These are phyloP conservation scores for Phytophthora cactorum DNA, from an alignment of 352 stramenopile species.

Conservation along the genomic window DNA sequence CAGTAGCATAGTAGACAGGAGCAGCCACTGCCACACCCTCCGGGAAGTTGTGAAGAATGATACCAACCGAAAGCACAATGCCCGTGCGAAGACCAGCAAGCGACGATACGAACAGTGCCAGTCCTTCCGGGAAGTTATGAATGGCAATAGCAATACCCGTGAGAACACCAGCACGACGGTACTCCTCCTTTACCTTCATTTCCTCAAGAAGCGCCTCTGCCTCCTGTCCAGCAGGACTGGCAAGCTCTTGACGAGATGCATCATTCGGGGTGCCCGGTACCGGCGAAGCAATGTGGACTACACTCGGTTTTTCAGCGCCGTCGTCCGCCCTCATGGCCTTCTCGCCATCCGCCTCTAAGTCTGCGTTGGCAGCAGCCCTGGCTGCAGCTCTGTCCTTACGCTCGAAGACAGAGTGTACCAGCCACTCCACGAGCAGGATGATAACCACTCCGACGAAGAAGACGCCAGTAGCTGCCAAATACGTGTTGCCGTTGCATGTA, in stretches of 20 bases:
- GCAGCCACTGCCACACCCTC: constrained; percentile 96
- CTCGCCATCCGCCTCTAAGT: constrained; percentile 23
- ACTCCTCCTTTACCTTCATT: constrained; percentile 45
- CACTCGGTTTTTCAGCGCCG: constrained; percentile 26
- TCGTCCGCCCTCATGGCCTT: constrained; percentile 22
- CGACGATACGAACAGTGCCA: constrained; percentile 96
- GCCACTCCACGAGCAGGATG: constrained; percentile 69
- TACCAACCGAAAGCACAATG: constrained; percentile 93
- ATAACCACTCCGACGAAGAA: constrained; percentile 70
- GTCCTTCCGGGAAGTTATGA: constrained; percentile 97
- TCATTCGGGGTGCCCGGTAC: constrained; percentile 28
- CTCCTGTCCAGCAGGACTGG: constrained; percentile 35
- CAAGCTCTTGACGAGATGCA: constrained; percentile 18
- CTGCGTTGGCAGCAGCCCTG: constrained; percentile 12
- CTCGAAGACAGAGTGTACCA: constrained; percentile 60
- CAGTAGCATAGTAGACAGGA: constrained; percentile 97
- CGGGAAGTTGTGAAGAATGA: constrained; percentile 98
- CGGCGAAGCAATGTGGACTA: constrained; percentile 31
- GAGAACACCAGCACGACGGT: constrained; percentile 88
- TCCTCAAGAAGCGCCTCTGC: constrained; percentile 23
- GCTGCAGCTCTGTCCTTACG: constrained; percentile 22
- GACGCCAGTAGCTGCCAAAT: constrained; percentile 52
- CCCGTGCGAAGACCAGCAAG: constrained; percentile 91
- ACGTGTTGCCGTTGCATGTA: constrained; percentile 63
- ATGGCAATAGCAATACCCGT: constrained; percentile 96